Evolutionary conservation across 192 early-diverging fungal species (phyloP).

Genomic region (Jimgerdemannia lactiflua): DNA sequence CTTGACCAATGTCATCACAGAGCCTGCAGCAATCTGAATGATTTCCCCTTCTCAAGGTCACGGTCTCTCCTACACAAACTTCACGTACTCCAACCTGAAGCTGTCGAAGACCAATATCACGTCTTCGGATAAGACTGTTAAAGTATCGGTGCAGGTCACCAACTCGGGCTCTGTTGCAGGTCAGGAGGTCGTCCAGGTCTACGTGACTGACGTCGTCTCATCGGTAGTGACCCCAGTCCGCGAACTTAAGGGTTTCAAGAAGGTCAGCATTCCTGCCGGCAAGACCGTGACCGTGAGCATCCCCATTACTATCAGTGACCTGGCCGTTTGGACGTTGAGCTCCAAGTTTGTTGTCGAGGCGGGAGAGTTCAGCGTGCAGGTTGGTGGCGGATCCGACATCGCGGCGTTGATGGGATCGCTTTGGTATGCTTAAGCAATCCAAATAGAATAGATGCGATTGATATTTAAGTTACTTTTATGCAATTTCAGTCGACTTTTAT

Average conservation of each 20-base stretch:
- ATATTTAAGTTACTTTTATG: too few species aligned
- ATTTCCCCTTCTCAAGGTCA: neutral
- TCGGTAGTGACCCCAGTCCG: slow-evolving; percentile 9
- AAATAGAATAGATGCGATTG: too few species aligned
- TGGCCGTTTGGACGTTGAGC: slow-evolving; percentile 6
- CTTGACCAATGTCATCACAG: too few species aligned
- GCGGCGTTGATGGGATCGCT: neutral
- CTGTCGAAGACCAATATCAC: neutral
- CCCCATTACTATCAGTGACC: slow-evolving; percentile 6
- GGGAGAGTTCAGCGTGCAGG: slow-evolving; percentile 5
- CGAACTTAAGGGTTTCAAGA: slow-evolving; percentile 12
- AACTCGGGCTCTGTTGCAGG: slow-evolving; percentile 6
- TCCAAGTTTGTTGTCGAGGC: slow-evolving; percentile 7
- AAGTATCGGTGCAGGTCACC: slow-evolving; percentile 2
- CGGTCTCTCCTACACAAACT: slow-evolving; percentile 13
- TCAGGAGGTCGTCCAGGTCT: slow-evolving; percentile 13
- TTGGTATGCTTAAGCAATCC: too few species aligned
- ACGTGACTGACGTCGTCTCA: slow-evolving; percentile 10
- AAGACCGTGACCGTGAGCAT: slow-evolving; percentile 10
- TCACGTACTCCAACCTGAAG: slow-evolving; percentile 4
- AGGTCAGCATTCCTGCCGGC: slow-evolving; percentile 6
- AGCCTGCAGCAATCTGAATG: too few species aligned
- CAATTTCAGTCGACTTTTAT: too few species aligned
- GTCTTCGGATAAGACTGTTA: neutral
- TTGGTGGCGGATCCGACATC: slow-evolving; percentile 6